Evolutionary conservation across 176 grass and related monocot species (phyloP), one percentile per base, ranked within the genome.

Genomic region (Eleusine indica): DNA sequence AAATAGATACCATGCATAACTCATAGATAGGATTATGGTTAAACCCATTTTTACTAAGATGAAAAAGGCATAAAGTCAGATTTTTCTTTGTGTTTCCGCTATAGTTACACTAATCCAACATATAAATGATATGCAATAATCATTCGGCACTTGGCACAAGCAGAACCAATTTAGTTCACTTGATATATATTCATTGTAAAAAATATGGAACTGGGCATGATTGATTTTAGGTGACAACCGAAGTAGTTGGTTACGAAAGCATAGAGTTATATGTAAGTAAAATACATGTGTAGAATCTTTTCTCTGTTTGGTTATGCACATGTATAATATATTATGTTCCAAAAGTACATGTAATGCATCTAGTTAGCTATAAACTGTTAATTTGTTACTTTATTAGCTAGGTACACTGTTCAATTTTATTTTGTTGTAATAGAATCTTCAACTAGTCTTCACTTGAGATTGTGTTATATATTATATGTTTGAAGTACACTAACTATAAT

Each of bases 171-270:
- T 51, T 51, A 51, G 48, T 51, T 51, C 48, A 51, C 13, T 13
- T 51, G 48, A 51, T 51, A 4, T 51, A 15, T 7, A 7, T 10
- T 48, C 48, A 16, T 51, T 51, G 48, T 51, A 51, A 51, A 10
- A 51, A 51, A 51, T 51, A 16, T 15, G 15, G 13, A 32, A 37
- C 25, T 18, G 29, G 47, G 9, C 28, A 74, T 74, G 29, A 74
- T 54, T 74, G 71, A 28, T 53, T 53, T 53, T 54, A 74, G 71
- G 48, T 74, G 71, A 49, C 48, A 74, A 74, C 71, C 15, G 54
- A 53, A 53, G 71, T 74, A 37, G 71, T 74, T 74, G 57, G 18
- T 21, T 60, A n/a, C 9, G 2, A 63, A 63, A 63, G 7, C 6
- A 73, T n/a, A 29, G 29, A 46, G 22, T 10, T 51, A 43, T 51